phyloP scores from a whole-genome alignment of 2,329 filamentous ascomycete genomes.

The Coniochaeta sp. region DNA sequence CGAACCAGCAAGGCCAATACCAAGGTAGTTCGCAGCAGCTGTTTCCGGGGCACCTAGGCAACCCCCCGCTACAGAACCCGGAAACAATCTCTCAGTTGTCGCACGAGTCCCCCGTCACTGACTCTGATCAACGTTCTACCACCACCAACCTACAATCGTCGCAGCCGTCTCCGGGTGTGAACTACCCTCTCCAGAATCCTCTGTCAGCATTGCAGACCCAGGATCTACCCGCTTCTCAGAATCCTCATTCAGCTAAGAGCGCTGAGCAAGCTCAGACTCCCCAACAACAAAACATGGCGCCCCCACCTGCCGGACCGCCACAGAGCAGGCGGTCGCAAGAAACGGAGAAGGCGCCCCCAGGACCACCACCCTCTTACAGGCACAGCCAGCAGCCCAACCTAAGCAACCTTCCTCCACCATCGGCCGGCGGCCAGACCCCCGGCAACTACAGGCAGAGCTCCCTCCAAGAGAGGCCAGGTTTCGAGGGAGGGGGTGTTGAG shows the following conservation, averaged over 20 bases:
- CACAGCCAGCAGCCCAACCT: slow-evolving; percentile 39
- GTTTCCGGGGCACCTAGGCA: slow-evolving; percentile 27
- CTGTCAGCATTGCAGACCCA: slow-evolving; percentile 14
- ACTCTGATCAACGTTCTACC: slow-evolving; percentile 36
- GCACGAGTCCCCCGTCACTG: slow-evolving; percentile 50
- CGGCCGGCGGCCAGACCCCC: slow-evolving; percentile 21
- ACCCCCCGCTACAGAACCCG: slow-evolving; percentile 39
- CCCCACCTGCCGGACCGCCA: slow-evolving; percentile 33
- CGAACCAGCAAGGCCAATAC: slow-evolving; percentile 21
- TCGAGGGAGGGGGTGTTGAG: slow-evolving; percentile 36
- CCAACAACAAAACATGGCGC: slow-evolving; percentile 36
- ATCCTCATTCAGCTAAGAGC: slow-evolving; percentile 7
- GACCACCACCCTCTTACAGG: slow-evolving; percentile 44
- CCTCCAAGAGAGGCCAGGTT: slow-evolving; percentile 32
- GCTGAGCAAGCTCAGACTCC: slow-evolving; percentile 7
- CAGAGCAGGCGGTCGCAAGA: slow-evolving; percentile 42
- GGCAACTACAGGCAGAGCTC: slow-evolving; percentile 33
- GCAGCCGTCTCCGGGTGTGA: slow-evolving; percentile 36
- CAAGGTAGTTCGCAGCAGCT: slow-evolving; percentile 26
- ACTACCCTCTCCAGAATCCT: slow-evolving; percentile 24
- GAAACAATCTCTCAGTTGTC: slow-evolving; percentile 58
- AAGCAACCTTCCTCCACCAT: slow-evolving; percentile 32
- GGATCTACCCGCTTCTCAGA: slow-evolving; percentile 26
- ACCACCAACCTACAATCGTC: slow-evolving; percentile 32
- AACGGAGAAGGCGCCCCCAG: slow-evolving; percentile 37